These are phyloP conservation scores for Heimioporus sp. DNA, from an alignment of 768 basidiomycete genomes.

Conservation along the genomic window DNA sequence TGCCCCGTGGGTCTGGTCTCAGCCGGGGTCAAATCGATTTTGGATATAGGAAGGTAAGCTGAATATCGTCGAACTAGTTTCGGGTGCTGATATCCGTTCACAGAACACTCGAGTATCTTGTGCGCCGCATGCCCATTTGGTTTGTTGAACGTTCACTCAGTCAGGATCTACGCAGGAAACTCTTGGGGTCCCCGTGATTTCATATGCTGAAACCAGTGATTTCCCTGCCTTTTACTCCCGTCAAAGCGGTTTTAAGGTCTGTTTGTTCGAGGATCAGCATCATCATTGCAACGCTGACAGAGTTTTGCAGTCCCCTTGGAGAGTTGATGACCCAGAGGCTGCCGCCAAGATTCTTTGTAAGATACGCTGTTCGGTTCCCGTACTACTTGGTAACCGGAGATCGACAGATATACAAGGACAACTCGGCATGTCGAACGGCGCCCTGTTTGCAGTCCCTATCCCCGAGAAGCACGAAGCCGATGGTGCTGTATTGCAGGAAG, in stretches of 20 bases:
- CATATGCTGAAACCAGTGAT: conserved; percentile 70
- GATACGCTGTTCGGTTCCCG: conserved; percentile 22
- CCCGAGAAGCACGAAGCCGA: conserved; percentile 67
- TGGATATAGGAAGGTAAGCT: conserved; percentile 80
- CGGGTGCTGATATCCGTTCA: conserved; percentile 1
- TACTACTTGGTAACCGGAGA: not conserved
- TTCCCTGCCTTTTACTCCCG: conserved; percentile 96
- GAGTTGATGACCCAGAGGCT: conserved; percentile 52
- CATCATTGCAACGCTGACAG: not conserved
- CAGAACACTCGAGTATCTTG: conserved; percentile 81
- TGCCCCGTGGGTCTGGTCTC: conserved; percentile 93
- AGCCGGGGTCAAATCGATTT: conserved; percentile 90
- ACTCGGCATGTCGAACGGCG: conserved; percentile 73
- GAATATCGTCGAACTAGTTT: not conserved
- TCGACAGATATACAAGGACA: conserved; percentile 63
- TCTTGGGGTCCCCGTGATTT: conserved; percentile 86
- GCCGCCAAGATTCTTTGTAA: conserved; percentile 78
- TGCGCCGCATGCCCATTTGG: conserved; percentile 26
- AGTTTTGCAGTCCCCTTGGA: conserved; percentile 71
- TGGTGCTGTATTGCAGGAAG: conserved; percentile 69
- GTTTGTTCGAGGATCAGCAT: not conserved
- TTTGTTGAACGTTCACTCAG: not conserved
- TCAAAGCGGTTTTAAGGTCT: conserved; percentile 71
- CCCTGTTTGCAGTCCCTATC: conserved; percentile 86
- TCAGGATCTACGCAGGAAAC: conserved; percentile 64